Evolutionary conservation across 2,329 filamentous ascomycete species (phyloP), one percentile per base, ranked within the genome.

Genomic region (Onygena corvina): DNA sequence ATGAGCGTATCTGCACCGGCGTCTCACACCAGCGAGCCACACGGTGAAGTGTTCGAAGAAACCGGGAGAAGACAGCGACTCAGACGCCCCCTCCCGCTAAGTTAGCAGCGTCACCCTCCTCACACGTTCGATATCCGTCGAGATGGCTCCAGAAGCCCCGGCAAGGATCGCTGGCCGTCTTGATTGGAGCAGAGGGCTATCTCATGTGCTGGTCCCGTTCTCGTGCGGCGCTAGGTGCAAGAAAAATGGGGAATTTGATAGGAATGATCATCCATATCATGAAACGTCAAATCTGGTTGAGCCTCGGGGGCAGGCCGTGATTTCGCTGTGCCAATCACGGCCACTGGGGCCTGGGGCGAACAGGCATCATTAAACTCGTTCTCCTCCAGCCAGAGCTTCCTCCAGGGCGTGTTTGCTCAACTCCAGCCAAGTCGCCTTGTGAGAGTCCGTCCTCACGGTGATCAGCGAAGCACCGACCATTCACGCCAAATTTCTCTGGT

Each of bases 191-290:
- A 21, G 11, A 5, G 5, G 35, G 8, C 18, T 12, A 31, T 3
- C 9, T 8, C 29, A 31, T 31, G 29, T 40, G 35, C 11, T 20
- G 21, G 35, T 40, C 35, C 18, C 35, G 35, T 40, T 21, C 21
- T 25, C 21, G 21, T 23, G 38, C 38, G 16, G 27, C 38, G 25
- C 38, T 23, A 29, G 38, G n/a, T n/a, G n/a, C n/a, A 42, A 23
- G 23, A 4, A 9, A 34, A 38, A 42, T n/a, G 38, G 38, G 38
- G 38, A 42, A 42, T 42, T 42, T 42, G 38, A 27, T 42, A 20
- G 38, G 38, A 42, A 3, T 42, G 38, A 42, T 42, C 38, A 14
- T 4, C 38, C 38, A 42, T 21, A n/a, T 16, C 38, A 14, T 42
- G 38, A 42, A 42, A 42, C 38, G 16, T n/a, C 21, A 27, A 21